These are phyloP conservation scores for Morella rubra DNA, from an alignment of 306 rosid genomes.

Conservation along the genomic window DNA sequence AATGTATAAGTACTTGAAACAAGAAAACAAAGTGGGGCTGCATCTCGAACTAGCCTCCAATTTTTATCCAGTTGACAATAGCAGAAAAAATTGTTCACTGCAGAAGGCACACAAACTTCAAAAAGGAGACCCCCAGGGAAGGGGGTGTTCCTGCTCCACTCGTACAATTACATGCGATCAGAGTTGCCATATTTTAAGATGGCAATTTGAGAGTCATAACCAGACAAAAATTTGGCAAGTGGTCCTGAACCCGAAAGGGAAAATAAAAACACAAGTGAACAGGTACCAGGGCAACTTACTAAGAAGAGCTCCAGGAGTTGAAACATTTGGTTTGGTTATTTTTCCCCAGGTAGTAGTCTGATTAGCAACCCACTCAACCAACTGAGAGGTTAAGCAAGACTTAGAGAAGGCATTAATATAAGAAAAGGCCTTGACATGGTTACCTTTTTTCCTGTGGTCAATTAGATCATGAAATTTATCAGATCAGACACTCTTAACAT, in stretches of 20 bases:
- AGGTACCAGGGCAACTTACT: constrained; percentile 48
- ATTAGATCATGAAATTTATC: constrained; percentile 36
- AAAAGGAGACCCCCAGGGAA: not conserved
- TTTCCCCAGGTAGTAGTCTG: constrained; percentile 45
- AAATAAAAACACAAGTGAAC: not conserved
- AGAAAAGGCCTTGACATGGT: constrained; percentile 55
- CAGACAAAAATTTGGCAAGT: constrained; percentile 3
- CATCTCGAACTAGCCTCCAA: constrained; percentile 24
- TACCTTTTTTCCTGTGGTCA: constrained; percentile 59
- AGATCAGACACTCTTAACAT: constrained; percentile 28
- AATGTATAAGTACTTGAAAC: constrained; percentile 8
- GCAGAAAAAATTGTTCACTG: constrained; percentile 18
- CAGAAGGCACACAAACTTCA: constrained; percentile 20
- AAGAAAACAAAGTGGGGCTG: constrained; percentile 17
- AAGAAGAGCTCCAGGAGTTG: constrained; percentile 66
- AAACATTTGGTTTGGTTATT: constrained; percentile 50
- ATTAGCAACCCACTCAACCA: constrained; percentile 62
- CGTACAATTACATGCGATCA: constrained; percentile 15
- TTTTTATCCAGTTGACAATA: constrained; percentile 23
- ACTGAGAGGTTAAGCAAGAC: constrained; percentile 59
- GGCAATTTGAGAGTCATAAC: constrained; percentile 23
- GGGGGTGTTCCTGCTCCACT: constrained; percentile 19
- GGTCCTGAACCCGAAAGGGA: not conserved
- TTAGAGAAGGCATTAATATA: constrained; percentile 52
- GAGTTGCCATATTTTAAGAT: constrained; percentile 20